A percentile compares a stretch with the other conserved stretches of the same genome.
These are phyloP conservation scores for Leccinellum luteum DNA, from an alignment of 768 basidiomycete genomes.

Conservation along the genomic window DNA sequence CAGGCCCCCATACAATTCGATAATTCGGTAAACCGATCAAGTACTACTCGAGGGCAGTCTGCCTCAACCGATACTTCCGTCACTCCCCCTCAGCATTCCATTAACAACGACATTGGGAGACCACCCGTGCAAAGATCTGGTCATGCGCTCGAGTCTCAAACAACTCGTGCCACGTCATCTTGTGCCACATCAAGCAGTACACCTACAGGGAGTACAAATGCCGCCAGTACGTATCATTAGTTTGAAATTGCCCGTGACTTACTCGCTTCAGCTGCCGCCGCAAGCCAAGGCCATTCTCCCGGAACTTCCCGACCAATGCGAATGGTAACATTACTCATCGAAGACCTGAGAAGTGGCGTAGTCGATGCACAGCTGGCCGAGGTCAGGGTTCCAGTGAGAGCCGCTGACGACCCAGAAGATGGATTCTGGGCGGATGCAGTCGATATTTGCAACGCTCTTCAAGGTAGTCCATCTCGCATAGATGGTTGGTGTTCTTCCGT, in stretches of 20 bases:
- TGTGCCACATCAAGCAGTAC: slow-evolving; percentile 1
- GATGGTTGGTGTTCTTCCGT: slow-evolving; percentile 48
- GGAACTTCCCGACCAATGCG: slow-evolving; percentile 31
- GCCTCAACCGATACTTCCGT: not conserved
- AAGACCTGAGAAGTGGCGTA: slow-evolving; percentile 53
- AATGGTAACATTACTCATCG: slow-evolving; percentile 67
- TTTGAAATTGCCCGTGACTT: not conserved
- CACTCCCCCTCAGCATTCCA: slow-evolving; percentile 6
- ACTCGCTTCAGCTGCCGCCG: slow-evolving; percentile 10
- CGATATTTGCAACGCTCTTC: slow-evolving; percentile 57
- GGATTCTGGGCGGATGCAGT: slow-evolving; percentile 73
- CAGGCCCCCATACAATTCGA: not conserved
- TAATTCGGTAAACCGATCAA: not conserved
- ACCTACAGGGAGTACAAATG: slow-evolving; percentile 29
- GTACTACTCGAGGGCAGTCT: slow-evolving; percentile 6
- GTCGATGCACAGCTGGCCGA: slow-evolving; percentile 63
- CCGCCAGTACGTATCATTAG: slow-evolving; percentile 32
- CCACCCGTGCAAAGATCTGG: slow-evolving; percentile 1
- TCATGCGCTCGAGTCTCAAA: not conserved
- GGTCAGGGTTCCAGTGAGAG: slow-evolving; percentile 56
- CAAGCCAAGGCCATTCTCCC: slow-evolving; percentile 13
- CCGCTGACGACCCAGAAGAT: slow-evolving; percentile 45
- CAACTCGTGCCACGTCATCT: not conserved
- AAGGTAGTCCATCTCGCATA: slow-evolving; percentile 60
- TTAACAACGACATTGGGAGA: not conserved